Evolutionary conservation across 2,329 filamentous ascomycete genomes (phyloP), one percentile per base, ranked within the genome.

Genomic region (Chaetoscypha palmicola): DNA sequence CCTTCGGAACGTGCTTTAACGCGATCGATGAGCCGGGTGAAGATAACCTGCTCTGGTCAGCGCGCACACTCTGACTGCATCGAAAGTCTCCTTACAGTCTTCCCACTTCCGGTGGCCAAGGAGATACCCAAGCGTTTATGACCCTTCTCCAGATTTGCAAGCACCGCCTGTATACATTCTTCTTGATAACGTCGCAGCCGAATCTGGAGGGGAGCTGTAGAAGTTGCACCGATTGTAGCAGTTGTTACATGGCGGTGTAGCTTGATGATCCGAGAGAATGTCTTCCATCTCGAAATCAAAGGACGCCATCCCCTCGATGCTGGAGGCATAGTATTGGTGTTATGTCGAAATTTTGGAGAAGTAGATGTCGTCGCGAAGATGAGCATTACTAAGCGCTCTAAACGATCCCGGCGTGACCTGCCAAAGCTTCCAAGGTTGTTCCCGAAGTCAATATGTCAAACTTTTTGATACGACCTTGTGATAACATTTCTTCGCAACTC

Each of bases 1-100:
- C 67, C 61, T 22, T 73, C 62, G 40, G 70, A 68, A 9, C 69
- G 70, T 4, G 81, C 66, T 41, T 70, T 64, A 39, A 97, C 72
- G 46, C 86, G 83, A 57, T 86, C 80, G 50, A 98, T 94, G 35
- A 98, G 74, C 62, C 95, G 89, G 10, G 91, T 97, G 68, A 98
- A 98, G 56, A 98, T 90, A 60, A 98, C 82, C 84, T 88, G 53
- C 12, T 17, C 24, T 20, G 2, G 17, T 59, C 49, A 50, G 45
- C n/a, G n/a, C n/a, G n/a, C n/a, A n/a, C n/a, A n/a, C n/a, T n/a
- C n/a, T n/a, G n/a, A n/a, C n/a, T n/a, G n/a, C n/a, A n/a, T n/a
- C n/a, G n/a, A n/a, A n/a, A n/a, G n/a, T n/a, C n/a, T n/a, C 56
- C 73, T 48, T 64, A 86, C 87, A 5, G 89, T 96, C 64, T 96